Conservation (phyloP, 2,329 filamentous ascomycete genomes). For the Aspergillus tanneri region DNA sequence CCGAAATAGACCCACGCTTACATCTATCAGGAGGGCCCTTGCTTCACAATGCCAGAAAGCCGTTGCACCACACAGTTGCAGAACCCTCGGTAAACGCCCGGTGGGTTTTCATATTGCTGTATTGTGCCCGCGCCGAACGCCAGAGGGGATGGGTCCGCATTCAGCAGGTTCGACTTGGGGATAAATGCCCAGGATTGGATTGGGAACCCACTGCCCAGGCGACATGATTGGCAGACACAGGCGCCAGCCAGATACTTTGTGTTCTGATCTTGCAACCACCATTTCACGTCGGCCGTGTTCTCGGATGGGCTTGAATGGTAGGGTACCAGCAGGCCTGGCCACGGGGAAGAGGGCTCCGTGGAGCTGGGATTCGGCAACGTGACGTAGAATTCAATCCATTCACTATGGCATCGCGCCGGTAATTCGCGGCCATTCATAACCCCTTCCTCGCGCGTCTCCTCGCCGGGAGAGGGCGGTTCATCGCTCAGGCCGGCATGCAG, state of each 20-base stretch:
- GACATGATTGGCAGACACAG: constrained; percentile 64
- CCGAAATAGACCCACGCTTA: constrained; percentile 61
- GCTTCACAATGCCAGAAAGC: constrained; percentile 61
- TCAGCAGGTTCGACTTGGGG: constrained; percentile 57
- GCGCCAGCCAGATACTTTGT: constrained; percentile 59
- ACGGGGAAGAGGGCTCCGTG: constrained; percentile 46
- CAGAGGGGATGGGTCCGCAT: constrained; percentile 38
- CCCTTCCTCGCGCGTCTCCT: neutral
- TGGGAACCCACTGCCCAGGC: constrained; percentile 60
- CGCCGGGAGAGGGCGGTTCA: neutral
- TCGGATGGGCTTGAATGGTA: constrained; percentile 40
- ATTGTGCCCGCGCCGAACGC: constrained; percentile 46
- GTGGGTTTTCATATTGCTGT: constrained; percentile 54
- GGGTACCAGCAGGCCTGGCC: constrained; percentile 56
- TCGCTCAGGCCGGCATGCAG: constrained; percentile 14
- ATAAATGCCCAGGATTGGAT: constrained; percentile 67
- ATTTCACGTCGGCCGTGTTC: constrained; percentile 55
- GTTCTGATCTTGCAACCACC: constrained; percentile 55
- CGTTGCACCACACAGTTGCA: constrained; percentile 63
- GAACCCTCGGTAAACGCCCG: constrained; percentile 59
- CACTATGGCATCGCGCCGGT: constrained; percentile 55
- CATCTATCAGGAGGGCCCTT: constrained; percentile 59
- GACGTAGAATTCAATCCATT: constrained; percentile 57
- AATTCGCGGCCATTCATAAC: constrained; percentile 28
- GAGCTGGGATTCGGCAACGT: constrained; percentile 54